Evolutionary conservation across 2,329 filamentous ascomycete species (phyloP).

Genomic region (Coniochaeta sp.): DNA sequence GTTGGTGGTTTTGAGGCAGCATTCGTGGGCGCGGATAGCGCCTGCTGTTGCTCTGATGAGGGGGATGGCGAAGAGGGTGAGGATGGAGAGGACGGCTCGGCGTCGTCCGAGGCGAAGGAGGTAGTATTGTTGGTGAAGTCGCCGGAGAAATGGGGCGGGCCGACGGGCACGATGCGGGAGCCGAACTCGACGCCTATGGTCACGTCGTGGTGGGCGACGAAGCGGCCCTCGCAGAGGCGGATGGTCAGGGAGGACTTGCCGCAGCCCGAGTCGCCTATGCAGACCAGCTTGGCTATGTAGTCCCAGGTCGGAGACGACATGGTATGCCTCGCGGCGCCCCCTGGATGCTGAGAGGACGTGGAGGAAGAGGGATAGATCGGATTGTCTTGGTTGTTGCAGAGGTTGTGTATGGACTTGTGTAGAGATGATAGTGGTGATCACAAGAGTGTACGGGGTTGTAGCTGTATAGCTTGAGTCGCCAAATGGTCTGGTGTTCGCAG

Average conservation of each 20-base stretch:
- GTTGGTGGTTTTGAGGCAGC: no score
- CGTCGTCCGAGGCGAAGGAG: constrained; percentile 8
- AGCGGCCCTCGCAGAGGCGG: constrained; percentile 92
- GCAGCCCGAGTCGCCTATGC: constrained; percentile 92
- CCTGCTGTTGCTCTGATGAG: background rate
- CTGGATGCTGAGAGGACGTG: background rate
- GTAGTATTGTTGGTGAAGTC: constrained; percentile 9
- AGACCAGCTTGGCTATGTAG: constrained; percentile 98
- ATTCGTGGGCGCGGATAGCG: background rate
- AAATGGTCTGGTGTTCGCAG: background rate
- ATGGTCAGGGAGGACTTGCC: constrained; percentile 94
- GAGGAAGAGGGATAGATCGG: background rate
- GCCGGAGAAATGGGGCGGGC: constrained; percentile 14
- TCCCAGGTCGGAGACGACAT: constrained; percentile 69
- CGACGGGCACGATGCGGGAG: constrained; percentile 39
- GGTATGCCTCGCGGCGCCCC: background rate
- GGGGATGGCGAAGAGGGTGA: background rate
- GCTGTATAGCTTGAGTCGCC: background rate
- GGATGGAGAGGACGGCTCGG: background rate
- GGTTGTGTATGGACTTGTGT: background rate
- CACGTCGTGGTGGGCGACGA: constrained; percentile 90
- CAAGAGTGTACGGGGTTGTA: background rate
- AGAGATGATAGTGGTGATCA: no score
- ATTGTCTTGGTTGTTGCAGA: background rate
- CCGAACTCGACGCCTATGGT: constrained; percentile 97